A percentile compares a stretch with the other conserved stretches of the same genome.
Conservation (phyloP, 2,329 filamentous ascomycete species). For the Aspergillus proliferans region DNA sequence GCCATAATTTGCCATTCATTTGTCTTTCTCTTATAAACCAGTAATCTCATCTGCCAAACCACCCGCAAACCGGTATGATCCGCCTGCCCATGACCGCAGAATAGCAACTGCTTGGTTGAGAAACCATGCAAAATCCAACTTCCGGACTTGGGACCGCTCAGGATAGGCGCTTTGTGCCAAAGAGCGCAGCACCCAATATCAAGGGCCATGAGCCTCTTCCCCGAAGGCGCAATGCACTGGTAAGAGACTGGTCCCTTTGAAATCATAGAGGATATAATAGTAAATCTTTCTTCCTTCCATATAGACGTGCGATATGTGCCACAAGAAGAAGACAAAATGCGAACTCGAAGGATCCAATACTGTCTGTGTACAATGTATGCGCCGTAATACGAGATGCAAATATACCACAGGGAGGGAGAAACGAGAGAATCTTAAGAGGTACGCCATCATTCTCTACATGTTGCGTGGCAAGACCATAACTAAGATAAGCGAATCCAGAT, state of each 20-base stretch:
- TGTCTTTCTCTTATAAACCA: background rate
- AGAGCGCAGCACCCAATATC: slow-evolving; percentile 4
- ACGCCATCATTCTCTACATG: slow-evolving; percentile 11
- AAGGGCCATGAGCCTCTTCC: slow-evolving; percentile 3
- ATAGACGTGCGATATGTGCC: slow-evolving; percentile 85
- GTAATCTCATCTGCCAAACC: background rate
- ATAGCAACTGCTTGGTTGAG: background rate
- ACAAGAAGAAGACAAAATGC: slow-evolving; percentile 84
- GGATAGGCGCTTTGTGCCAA: background rate
- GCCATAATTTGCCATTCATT: background rate
- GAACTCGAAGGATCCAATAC: slow-evolving; percentile 74
- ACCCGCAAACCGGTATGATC: background rate
- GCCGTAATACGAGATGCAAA: slow-evolving; percentile 89
- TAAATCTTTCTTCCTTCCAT: slow-evolving; percentile 8
- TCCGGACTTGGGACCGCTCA: background rate
- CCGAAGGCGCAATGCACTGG: slow-evolving; percentile 16
- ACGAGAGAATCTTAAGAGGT: slow-evolving; percentile 85
- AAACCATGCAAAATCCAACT: slow-evolving; percentile 12
- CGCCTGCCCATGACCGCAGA: background rate
- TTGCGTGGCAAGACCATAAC: background rate
- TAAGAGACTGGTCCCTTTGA: slow-evolving; percentile 9
- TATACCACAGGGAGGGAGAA: slow-evolving; percentile 94
- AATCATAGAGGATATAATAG: slow-evolving; percentile 3
- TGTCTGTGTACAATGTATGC: slow-evolving; percentile 76
- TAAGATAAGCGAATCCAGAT: slow-evolving; percentile 45